Conservation (phyloP, 1,139 yeast genomes). For the Candida frijolesensis region DNA sequence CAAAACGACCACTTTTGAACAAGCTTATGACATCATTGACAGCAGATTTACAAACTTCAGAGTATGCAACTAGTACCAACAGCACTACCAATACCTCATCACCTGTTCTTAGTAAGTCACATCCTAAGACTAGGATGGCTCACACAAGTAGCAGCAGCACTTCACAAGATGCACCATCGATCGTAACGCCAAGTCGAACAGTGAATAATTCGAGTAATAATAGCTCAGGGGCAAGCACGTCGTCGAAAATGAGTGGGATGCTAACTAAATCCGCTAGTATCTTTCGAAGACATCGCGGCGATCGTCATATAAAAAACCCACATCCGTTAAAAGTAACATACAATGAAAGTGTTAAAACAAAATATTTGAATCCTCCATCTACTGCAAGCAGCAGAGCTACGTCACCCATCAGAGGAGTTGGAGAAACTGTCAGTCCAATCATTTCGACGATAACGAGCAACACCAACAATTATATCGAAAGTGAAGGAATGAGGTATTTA, state of each 20-base stretch:
- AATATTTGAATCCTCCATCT: neutral
- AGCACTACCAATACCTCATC: constrained; percentile 10
- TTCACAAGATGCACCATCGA: neutral
- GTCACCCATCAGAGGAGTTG: constrained; percentile 20
- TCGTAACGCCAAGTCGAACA: constrained; percentile 5
- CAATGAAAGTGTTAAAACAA: constrained; percentile 33
- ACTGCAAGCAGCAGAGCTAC: constrained; percentile 23
- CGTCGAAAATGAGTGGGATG: constrained; percentile 29
- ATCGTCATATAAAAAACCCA: constrained; percentile 9
- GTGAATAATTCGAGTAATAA: constrained; percentile 6
- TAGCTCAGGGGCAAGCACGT: constrained; percentile 11
- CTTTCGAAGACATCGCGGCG: constrained; percentile 28
- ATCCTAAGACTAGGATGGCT: neutral
- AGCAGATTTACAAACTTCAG: constrained; percentile 9
- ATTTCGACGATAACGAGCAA: no score
- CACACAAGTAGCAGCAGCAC: neutral
- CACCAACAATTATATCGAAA: constrained; percentile 23
- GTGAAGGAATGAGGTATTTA: constrained; percentile 25
- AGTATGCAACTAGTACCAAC: constrained; percentile 6
- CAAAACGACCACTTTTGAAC: constrained; percentile 12
- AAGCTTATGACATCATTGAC: constrained; percentile 13
- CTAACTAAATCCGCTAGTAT: constrained; percentile 34
- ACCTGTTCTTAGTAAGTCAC: constrained; percentile 1
- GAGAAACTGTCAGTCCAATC: no score
- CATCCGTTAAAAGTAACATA: constrained; percentile 22